A percentile compares a stretch with the other conserved stretches of the same genome.
These are phyloP conservation scores for Sugiyamaella qingdaonensis DNA, from an alignment of 805 yeast species.

Conservation along the genomic window DNA sequence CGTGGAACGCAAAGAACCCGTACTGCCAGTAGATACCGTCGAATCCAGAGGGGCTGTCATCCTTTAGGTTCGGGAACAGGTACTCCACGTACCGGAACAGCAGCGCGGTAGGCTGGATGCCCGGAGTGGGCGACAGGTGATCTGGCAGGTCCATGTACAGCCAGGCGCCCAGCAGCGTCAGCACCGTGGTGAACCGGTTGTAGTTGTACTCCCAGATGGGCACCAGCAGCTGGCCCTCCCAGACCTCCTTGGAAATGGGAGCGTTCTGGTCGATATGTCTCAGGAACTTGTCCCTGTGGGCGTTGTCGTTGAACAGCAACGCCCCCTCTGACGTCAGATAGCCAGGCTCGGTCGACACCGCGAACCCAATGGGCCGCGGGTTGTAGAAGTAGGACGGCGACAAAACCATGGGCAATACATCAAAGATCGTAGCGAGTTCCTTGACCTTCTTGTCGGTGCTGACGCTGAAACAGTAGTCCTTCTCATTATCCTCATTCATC, in stretches of 20 bases:
- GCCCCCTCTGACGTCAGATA: conserved; percentile 80
- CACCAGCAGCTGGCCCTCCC: conserved; percentile 88
- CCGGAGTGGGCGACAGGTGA: conserved; percentile 85
- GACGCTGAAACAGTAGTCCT: conserved; percentile 87
- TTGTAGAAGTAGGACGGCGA: conserved; percentile 77
- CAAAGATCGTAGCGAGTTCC: conserved; percentile 58
- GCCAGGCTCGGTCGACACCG: conserved; percentile 66
- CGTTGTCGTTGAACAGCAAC: conserved; percentile 59
- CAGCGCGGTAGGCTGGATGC: conserved; percentile 70
- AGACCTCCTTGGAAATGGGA: conserved; percentile 52
- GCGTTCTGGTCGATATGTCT: conserved; percentile 46
- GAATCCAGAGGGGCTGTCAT: conserved; percentile 41
- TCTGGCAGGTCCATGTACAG: conserved; percentile 93
- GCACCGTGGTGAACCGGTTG: conserved; percentile 27
- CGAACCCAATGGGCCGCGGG: conserved; percentile 59
- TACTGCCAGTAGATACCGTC: conserved; percentile 45
- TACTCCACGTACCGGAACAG: conserved; percentile 34
- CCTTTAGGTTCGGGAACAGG: conserved; percentile 42
- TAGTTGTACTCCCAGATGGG: conserved; percentile 61
- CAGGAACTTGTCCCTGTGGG: conserved; percentile 46
- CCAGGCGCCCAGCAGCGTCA: conserved; percentile 51
- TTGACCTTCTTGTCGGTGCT: conserved; percentile 49
- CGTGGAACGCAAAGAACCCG: conserved; percentile 68
- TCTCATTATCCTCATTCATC: conserved; percentile 77
- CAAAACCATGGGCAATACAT: conserved; percentile 63